These are phyloP conservation scores for Sequoia sempervirens DNA, from an alignment of 75 land plant species.

Conservation along the genomic window DNA sequence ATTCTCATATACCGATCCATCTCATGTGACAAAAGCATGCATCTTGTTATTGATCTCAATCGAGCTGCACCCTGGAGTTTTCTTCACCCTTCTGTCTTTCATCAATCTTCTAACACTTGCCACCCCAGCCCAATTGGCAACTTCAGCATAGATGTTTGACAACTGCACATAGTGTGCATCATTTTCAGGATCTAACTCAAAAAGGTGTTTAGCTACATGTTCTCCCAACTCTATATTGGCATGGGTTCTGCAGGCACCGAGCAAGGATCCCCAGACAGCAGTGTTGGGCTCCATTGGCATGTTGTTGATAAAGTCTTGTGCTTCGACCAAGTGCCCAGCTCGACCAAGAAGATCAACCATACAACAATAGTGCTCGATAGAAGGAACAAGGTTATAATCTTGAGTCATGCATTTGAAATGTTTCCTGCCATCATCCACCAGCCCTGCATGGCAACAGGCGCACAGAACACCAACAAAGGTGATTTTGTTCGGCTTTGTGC, in stretches of 20 bases:
- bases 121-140: conserved; percentile 13
- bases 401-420: conserved; percentile 13
- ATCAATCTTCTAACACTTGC: conserved; percentile 8
- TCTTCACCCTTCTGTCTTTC: conserved; percentile 13
- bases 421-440: conserved; percentile 16
- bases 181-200: conserved; percentile 14
- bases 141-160: conserved; percentile 18
- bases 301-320: conserved; percentile 2
- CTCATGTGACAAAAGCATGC: conserved; percentile 21
- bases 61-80: conserved; percentile 18
- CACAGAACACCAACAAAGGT: conserved; percentile 18
- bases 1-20: conserved; percentile 6
- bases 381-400: conserved; percentile 11
- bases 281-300: conserved; percentile 18
- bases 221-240: conserved; percentile 15
- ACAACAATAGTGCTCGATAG: conserved; percentile 17
- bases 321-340: conserved; percentile 13
- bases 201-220: conserved; percentile 11
- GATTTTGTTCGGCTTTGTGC: conserved; percentile 9
- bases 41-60: conserved; percentile 16
- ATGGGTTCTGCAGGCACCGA: conserved; percentile 20
- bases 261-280: conserved; percentile 19
- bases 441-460: conserved; percentile 27
- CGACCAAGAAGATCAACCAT: conserved; percentile 25
- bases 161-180: conserved; percentile 11